These are phyloP conservation scores for Pelargonium myrrhifolium DNA, from an alignment of 441 rosid genomes.

Conservation along the genomic window DNA sequence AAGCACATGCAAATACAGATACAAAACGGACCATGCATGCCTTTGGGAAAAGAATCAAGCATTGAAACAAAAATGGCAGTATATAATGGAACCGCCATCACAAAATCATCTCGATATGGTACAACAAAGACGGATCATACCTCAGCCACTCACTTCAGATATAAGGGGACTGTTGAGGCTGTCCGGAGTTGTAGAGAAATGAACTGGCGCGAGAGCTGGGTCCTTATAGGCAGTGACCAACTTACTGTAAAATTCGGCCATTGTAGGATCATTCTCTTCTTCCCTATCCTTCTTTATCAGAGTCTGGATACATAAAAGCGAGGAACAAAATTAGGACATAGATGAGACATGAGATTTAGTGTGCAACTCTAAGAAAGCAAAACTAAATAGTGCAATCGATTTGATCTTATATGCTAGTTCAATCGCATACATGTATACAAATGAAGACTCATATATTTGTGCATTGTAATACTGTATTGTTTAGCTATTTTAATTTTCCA, in stretches of 20 bases:
- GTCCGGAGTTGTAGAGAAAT: constrained; percentile 38
- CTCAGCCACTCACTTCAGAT: constrained; percentile 30
- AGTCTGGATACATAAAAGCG: constrained; percentile 36
- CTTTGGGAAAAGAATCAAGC: not conserved
- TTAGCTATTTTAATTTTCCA: not conserved
- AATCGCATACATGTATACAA: not conserved
- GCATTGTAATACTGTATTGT: no score
- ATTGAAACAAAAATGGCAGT: not conserved
- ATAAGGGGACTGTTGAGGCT: constrained; percentile 60
- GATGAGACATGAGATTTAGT: not conserved
- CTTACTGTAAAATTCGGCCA: constrained; percentile 48
- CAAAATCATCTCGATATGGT: not conserved
- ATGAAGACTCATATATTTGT: not conserved
- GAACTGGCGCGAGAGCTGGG: constrained; percentile 65
- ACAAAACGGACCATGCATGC: not conserved
- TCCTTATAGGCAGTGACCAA: constrained; percentile 68
- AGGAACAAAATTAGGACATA: not conserved
- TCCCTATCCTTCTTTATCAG: constrained; percentile 68
- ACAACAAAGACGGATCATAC: constrained; percentile 18
- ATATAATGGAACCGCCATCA: not conserved
- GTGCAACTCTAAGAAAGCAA: not conserved
- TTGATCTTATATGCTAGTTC: not conserved
- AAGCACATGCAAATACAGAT: not conserved
- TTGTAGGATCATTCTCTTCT: constrained; percentile 45
- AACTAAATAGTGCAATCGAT: not conserved